Conservation (phyloP, 768 basidiomycete genomes). For the Trametes cubensis region DNA sequence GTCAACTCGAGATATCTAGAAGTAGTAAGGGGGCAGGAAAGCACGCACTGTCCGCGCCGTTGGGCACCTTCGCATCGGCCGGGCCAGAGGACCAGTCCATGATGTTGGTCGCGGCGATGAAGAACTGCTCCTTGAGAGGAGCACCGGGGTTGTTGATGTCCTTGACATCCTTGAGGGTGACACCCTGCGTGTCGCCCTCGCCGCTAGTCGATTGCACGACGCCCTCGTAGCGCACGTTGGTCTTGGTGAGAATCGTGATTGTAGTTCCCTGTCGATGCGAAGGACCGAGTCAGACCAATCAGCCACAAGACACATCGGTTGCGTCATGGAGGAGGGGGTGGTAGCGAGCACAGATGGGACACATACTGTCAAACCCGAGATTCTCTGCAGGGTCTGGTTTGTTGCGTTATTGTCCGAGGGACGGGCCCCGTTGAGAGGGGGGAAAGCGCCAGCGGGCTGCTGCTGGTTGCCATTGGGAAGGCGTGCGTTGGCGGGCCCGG, state of each 20-base stretch:
- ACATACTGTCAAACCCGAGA: constrained; percentile 74
- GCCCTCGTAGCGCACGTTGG: constrained; percentile 73
- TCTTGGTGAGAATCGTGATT: constrained; percentile 74
- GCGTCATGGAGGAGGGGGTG: constrained; percentile 22
- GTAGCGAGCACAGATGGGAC: constrained; percentile 12
- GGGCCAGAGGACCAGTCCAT: constrained; percentile 75
- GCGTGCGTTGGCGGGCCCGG: constrained; percentile 44
- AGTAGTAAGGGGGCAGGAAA: constrained; percentile 5
- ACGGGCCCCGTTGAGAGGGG: constrained; percentile 47
- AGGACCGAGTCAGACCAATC: constrained; percentile 15
- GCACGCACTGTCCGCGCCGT: constrained; percentile 67
- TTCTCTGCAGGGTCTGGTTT: constrained; percentile 63
- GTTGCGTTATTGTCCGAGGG: constrained; percentile 46
- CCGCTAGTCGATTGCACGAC: constrained; percentile 59
- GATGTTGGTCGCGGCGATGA: constrained; percentile 74
- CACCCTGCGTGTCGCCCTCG: constrained; percentile 72
- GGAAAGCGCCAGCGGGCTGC: constrained; percentile 30
- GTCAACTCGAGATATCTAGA: constrained; percentile 3
- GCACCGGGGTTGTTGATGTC: constrained; percentile 68
- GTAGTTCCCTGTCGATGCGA: constrained; percentile 63
- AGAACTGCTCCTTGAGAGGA: constrained; percentile 69
- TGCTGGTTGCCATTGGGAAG: constrained; percentile 45
- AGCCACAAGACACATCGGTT: constrained; percentile 2
- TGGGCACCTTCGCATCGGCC: constrained; percentile 56
- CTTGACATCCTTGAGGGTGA: constrained; percentile 77